A percentile compares a stretch with the other conserved stretches of the same genome.
Conservation (phyloP, 176 grass and related monocot species). For the Phragmites australis region DNA sequence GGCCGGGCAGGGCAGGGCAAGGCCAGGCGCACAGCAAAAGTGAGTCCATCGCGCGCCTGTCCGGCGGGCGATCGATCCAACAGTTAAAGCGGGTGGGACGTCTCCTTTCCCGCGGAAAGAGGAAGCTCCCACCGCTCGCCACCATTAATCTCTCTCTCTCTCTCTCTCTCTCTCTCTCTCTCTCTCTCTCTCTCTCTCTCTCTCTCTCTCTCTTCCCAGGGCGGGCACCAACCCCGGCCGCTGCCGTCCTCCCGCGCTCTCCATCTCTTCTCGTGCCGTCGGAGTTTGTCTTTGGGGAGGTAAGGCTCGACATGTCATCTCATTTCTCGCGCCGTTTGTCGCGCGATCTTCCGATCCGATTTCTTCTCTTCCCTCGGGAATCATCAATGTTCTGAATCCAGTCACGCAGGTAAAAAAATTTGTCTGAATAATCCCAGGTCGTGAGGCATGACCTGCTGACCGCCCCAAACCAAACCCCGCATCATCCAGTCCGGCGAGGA, state of each 20-base stretch:
- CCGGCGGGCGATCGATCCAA: background rate
- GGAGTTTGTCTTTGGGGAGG: slow-evolving; percentile 38
- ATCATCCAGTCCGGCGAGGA: slow-evolving; percentile 32
- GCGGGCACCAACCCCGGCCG: background rate
- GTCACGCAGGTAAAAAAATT: no score
- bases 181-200: background rate
- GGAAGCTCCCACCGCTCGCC: slow-evolving; percentile 36
- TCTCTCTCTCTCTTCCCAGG: background rate
- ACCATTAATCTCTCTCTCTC: slow-evolving; percentile 29
- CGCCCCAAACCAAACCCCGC: slow-evolving; percentile 40
- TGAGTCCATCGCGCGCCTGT: background rate
- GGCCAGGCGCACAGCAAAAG: background rate
- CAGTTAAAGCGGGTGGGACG: slow-evolving; percentile 47
- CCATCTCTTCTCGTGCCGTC: background rate
- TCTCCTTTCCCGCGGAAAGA: slow-evolving; percentile 52
- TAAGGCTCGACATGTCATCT: background rate
- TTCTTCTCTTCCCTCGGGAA: no score
- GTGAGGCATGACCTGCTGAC: slow-evolving; percentile 50
- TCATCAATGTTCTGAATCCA: no score
- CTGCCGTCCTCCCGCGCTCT: background rate
- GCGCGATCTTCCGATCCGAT: no score
- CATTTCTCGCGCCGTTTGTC: no score
- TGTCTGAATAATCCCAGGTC: slow-evolving; percentile 45
- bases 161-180: background rate
- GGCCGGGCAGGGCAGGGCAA: background rate